Evolutionary conservation across 2,329 filamentous ascomycete genomes (phyloP).

Genomic region (Hymenoscyphus albidus): DNA sequence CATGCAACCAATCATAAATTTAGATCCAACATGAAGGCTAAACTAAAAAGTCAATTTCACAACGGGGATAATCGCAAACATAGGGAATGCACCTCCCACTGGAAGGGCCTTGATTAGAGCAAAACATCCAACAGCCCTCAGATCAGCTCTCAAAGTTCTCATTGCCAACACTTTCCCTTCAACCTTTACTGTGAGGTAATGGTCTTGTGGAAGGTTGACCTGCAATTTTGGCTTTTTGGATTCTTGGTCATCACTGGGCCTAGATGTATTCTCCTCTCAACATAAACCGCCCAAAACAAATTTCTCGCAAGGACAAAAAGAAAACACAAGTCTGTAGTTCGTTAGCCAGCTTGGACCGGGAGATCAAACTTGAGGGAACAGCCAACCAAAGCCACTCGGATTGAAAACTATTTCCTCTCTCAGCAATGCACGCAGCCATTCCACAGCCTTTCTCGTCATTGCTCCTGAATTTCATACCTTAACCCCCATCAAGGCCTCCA

Average conservation of each 20-base stretch:
- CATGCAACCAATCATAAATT: neutral
- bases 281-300: constrained; percentile 13
- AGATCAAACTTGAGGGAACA: neutral
- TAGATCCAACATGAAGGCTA: neutral
- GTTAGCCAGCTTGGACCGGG: constrained; percentile 13
- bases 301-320: constrained; percentile 10
- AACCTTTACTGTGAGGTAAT: constrained; percentile 17
- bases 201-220: constrained; percentile 32
- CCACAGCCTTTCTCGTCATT: constrained; percentile 14
- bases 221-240: constrained; percentile 40
- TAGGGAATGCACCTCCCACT: neutral
- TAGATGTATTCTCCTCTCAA: constrained; percentile 10
- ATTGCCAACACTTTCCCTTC: constrained; percentile 35
- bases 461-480: constrained; percentile 15
- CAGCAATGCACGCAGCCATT: constrained; percentile 24
- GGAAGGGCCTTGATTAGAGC: constrained; percentile 8
- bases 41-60: neutral
- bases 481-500: constrained; percentile 21
- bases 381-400: constrained; percentile 34
- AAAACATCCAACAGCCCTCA: constrained; percentile 32
- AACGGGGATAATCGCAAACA: neutral
- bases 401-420: constrained; percentile 38
- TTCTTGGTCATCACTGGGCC: constrained; percentile 37
- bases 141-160: constrained; percentile 40
- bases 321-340: constrained; percentile 15